Conservation (phyloP, 805 yeast genomes). For the Alloascoidea africana region DNA sequence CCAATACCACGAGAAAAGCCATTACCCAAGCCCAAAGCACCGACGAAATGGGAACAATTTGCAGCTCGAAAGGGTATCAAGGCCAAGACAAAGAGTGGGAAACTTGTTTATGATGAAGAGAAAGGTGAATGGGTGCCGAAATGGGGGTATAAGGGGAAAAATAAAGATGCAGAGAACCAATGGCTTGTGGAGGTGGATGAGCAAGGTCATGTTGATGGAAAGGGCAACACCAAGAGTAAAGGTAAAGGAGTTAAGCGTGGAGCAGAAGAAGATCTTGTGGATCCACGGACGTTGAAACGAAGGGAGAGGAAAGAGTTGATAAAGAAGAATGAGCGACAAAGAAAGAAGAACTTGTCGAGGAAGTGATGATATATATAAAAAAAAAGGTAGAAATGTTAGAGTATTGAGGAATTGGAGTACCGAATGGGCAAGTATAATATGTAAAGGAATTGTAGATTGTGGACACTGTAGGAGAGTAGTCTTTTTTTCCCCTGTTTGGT, state of each 20-base stretch:
- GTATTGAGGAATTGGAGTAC: no score
- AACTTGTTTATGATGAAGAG: constrained; percentile 79
- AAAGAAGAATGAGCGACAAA: constrained; percentile 75
- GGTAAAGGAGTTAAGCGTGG: constrained; percentile 17
- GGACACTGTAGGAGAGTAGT: no score
- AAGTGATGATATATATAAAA: no score
- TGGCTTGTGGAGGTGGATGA: constrained; percentile 95
- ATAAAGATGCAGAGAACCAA: constrained; percentile 74
- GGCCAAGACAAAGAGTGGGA: constrained; percentile 81
- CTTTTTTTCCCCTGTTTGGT: no score
- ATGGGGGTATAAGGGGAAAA: constrained; percentile 95
- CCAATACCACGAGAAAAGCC: constrained; percentile 90
- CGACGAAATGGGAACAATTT: constrained; percentile 93
- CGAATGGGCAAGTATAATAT: no score
- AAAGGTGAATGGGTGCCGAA: constrained; percentile 92
- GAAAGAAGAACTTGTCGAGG: constrained; percentile 58
- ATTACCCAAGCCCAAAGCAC: constrained; percentile 81
- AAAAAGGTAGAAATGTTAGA: no score
- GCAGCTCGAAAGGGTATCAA: constrained; percentile 92
- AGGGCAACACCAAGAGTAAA: constrained; percentile 5
- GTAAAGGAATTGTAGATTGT: no score
- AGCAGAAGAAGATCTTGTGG: constrained; percentile 41
- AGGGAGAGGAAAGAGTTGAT: constrained; percentile 72
- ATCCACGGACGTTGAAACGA: constrained; percentile 75
- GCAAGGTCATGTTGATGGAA: constrained; percentile 29